Evolutionary conservation across 106 monocot species (phyloP).

Genomic region (Dendrobium nobile): DNA sequence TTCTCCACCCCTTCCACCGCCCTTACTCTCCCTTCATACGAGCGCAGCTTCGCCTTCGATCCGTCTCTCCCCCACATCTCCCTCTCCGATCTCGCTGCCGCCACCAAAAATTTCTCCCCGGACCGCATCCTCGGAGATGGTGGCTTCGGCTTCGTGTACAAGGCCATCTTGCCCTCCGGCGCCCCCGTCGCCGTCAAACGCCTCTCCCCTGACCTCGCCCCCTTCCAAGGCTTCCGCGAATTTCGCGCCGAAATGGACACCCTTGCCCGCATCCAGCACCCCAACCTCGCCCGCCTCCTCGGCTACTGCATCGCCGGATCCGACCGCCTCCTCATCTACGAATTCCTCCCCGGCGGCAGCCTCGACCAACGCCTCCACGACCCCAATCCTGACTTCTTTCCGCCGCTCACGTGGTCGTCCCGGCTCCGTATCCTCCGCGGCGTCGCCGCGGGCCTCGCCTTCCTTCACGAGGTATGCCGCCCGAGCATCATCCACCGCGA

Average conservation of each 20-base stretch:
- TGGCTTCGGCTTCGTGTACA: constrained; percentile 88
- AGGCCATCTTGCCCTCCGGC: constrained; percentile 50
- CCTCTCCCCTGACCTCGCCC: constrained; percentile 47
- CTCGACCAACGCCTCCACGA: constrained; percentile 79
- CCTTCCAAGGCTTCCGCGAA: constrained; percentile 64
- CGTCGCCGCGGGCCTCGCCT: constrained; percentile 57
- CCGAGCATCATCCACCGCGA: constrained; percentile 81
- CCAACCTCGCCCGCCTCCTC: constrained; percentile 58
- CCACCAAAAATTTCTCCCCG: constrained; percentile 55
- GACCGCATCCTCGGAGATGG: constrained; percentile 83
- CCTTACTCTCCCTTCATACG: background rate
- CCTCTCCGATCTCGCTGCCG: constrained; percentile 47
- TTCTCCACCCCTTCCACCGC: background rate
- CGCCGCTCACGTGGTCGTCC: constrained; percentile 29
- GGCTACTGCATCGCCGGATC: constrained; percentile 62
- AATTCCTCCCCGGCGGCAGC: constrained; percentile 57
- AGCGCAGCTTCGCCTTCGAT: constrained; percentile 36
- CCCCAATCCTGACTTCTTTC: background rate
- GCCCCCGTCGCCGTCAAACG: constrained; percentile 69
- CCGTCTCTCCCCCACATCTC: constrained; percentile 52
- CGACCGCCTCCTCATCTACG: constrained; percentile 80
- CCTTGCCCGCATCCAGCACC: constrained; percentile 52
- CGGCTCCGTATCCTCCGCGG: constrained; percentile 40
- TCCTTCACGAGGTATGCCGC: constrained; percentile 63
- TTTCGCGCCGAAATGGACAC: constrained; percentile 89